Conservation (phyloP, 208 protist species). For the Leishmania braziliensis region DNA sequence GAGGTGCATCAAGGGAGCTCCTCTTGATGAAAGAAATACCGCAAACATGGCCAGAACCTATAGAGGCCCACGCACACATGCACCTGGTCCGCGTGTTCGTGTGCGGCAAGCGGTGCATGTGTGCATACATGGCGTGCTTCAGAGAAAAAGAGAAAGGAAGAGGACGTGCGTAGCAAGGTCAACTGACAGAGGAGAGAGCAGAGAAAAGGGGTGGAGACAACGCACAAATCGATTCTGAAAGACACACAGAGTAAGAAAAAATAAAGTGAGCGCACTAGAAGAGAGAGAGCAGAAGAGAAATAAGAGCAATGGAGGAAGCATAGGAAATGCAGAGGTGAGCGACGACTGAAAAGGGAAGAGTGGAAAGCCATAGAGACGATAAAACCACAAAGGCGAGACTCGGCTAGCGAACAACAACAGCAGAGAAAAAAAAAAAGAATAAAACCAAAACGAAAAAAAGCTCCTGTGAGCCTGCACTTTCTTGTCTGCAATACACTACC, state of each 20-base stretch:
- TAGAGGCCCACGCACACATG: too few relatives aligned
- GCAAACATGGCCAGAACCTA: too few relatives aligned
- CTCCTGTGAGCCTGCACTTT: not conserved
- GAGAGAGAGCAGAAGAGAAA: conserved; percentile 6
- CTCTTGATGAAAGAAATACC: not conserved
- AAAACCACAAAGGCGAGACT: not conserved
- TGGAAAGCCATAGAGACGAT: not conserved
- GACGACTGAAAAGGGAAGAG: not conserved
- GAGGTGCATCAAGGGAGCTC: not conserved
- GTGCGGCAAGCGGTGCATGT: too few relatives aligned
- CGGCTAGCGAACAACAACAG: not conserved
- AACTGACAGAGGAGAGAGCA: conserved; percentile 4
- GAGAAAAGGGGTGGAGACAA: conserved; percentile 9
- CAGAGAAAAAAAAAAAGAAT: not conserved
- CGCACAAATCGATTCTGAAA: not conserved
- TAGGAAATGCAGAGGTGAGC: not conserved
- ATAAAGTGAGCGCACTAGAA: not conserved
- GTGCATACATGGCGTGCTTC: too few relatives aligned
- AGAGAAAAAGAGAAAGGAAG: too few relatives aligned
- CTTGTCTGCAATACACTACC: not conserved
- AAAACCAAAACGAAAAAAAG: not conserved
- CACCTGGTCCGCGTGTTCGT: too few relatives aligned
- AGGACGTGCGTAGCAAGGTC: not conserved
- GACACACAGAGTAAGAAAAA: conserved; percentile 1
- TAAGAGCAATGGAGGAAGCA: not conserved